Conservation (phyloP, 164 flowering plant species). For the Saururus chinensis region DNA sequence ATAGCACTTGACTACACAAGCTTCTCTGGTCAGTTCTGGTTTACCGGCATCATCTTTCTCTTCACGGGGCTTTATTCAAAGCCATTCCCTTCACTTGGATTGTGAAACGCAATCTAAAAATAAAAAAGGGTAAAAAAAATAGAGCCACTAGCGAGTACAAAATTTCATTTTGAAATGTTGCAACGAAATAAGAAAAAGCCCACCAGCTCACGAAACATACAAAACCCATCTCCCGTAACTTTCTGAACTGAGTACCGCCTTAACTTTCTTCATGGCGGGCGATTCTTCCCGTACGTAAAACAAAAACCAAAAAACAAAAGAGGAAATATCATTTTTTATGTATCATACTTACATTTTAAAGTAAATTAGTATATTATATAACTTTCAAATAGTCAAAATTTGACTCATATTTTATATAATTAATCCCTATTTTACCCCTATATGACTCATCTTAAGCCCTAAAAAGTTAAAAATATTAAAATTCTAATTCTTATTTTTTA, state of each 20-base stretch:
- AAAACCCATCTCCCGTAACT: conserved; percentile 88
- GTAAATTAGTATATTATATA: no score
- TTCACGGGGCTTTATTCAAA: conserved; percentile 54
- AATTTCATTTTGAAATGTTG: background rate
- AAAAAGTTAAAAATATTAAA: no score
- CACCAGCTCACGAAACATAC: conserved; percentile 92
- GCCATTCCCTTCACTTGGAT: conserved; percentile 93
- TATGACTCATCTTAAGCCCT: no score
- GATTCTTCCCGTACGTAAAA: conserved; percentile 21
- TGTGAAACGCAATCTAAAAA: background rate
- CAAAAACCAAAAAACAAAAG: background rate
- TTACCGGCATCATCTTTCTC: conserved; percentile 85
- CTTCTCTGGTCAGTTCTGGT: background rate
- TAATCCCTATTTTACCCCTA: no score
- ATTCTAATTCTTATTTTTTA: no score
- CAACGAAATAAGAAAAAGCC: background rate
- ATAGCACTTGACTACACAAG: background rate
- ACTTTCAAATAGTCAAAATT: no score
- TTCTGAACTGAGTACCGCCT: conserved; percentile 61
- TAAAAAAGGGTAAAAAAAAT: background rate
- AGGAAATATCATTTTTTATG: no score
- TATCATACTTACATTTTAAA: no score
- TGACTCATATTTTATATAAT: no score
- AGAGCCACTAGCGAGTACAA: background rate
- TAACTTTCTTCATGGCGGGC: conserved; percentile 60